Base-by-base conservation (phyloP, 106 monocot species). In the Triglochin maritima region DNA sequence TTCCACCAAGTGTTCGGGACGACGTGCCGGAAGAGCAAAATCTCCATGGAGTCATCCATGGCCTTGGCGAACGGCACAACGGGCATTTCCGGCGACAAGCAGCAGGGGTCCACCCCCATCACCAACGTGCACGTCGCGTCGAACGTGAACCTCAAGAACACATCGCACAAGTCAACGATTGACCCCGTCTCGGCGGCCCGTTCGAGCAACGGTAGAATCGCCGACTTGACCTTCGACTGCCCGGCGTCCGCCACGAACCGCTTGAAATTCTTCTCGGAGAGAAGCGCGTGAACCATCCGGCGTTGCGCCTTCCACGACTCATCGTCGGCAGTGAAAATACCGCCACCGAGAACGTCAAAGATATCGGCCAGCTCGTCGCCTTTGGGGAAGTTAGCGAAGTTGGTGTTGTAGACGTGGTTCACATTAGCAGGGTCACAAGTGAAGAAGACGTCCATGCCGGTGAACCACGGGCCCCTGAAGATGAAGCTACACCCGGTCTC, bases 71-170 rank as follows among this genome's bases (percentile, higher is more conserved):
- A 50, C 17, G 70, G 60, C 9, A 69, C 47, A 12, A 13, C 7
- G 4, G 57, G 69, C 8, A 69, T 12, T 1, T 46, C 69, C 9
- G 47, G 57, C 3, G 56, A 69, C 29, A 69, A 56, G 69, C 60
- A 49, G 5, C 70, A 59, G 3, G 70, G 59, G 60, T 71, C 70
- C 4, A 49, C 60, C 58, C 59, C 70, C 46, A 71, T 41, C 8
- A 59, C 70, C 17, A 71, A 12, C 8, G 1, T 49, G 4, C 48
- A 71, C 3, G 70, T 71, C 13, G n/a, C 46, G 47, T 71, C 70
- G 70, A 71, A 71, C 16, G 70, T 71, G 70, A 71, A 71, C 70
- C 60, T 59, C 59, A 60, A 15, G 70, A 60, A 71, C 17, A 61
- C 3, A 43, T 71, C 70, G 49, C 60, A 60, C 59, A 71, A 49